Percentiles rank a stretch among this genome's conserved stretches.
These are phyloP conservation scores for Komagataella pseudopastoris DNA, from an alignment of 805 yeast species.

Conservation along the genomic window DNA sequence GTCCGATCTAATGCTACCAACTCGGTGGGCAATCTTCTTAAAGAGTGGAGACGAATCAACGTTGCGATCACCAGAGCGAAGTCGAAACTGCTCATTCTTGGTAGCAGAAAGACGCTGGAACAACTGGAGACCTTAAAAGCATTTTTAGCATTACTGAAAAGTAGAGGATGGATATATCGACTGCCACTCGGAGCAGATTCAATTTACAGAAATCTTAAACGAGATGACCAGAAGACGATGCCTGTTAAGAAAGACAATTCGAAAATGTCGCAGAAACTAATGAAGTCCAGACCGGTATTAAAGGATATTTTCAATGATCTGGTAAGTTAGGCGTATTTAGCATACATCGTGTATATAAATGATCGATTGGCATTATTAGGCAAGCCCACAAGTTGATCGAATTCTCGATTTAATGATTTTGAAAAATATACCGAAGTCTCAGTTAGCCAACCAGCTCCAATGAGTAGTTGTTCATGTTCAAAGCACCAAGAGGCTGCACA, in stretches of 20 bases:
- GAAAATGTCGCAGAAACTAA: neutral
- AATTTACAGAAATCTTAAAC: constrained; percentile 15
- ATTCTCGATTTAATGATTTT: neutral
- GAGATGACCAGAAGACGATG: neutral
- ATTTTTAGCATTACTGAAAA: constrained; percentile 44
- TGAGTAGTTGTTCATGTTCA: neutral
- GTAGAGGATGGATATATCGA: constrained; percentile 50
- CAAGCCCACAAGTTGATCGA: neutral
- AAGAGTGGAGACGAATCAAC: constrained; percentile 85
- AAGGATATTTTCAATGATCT: neutral
- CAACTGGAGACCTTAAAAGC: constrained; percentile 37
- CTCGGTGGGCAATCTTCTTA: constrained; percentile 63
- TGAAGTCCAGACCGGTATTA: neutral
- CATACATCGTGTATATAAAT: neutral
- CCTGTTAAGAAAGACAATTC: neutral
- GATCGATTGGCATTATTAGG: neutral
- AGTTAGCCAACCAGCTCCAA: neutral
- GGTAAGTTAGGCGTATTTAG: neutral
- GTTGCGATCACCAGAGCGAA: constrained; percentile 91
- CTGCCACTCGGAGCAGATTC: constrained; percentile 31
- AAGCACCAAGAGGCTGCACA: neutral
- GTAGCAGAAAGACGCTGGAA: constrained; percentile 54
- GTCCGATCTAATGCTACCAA: constrained; percentile 65
- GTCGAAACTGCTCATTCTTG: constrained; percentile 71
- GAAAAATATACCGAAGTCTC: neutral